Evolutionary conservation across 2,329 filamentous ascomycete genomes (phyloP).

Genomic region (Cladosporium austrohemisphaericum): DNA sequence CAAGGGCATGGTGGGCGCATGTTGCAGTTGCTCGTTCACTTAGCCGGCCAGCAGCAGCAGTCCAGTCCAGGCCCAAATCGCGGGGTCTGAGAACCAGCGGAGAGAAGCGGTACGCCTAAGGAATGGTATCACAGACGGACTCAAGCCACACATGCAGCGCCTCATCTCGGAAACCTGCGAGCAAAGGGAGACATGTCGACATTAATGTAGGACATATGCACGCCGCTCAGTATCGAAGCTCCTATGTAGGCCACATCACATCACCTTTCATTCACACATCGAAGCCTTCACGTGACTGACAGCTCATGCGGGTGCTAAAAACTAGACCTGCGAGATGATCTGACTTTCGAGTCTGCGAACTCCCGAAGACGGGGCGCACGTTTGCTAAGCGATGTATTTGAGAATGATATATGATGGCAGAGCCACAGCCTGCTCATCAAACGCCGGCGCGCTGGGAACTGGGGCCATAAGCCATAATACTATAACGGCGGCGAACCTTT

Average conservation of each 20-base stretch:
- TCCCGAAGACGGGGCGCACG: too few species aligned
- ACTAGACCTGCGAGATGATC: too few species aligned
- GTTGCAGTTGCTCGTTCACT: constrained; percentile 10
- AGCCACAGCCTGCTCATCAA: constrained; percentile 1
- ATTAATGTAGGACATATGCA: neutral
- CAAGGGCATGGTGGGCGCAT: constrained; percentile 14
- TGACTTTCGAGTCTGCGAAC: too few species aligned
- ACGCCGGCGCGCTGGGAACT: constrained; percentile 6
- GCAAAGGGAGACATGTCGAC: neutral
- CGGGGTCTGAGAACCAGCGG: neutral
- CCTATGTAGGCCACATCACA: constrained; percentile 11
- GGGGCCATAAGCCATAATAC: neutral
- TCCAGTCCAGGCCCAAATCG: too few species aligned
- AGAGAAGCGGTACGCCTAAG: neutral
- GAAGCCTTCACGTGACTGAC: neutral
- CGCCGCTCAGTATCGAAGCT: neutral
- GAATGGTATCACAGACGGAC: too few species aligned
- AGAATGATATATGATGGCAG: too few species aligned
- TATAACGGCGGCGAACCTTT: neutral
- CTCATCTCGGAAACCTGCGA: neutral
- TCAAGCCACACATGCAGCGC: neutral
- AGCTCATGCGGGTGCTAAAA: neutral
- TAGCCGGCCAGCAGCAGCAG: too few species aligned
- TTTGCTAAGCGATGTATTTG: too few species aligned
- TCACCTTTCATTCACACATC: neutral